Base-by-base conservation (phyloP, 2,329 filamentous ascomycete species). In the Aspergillus sp. region DNA sequence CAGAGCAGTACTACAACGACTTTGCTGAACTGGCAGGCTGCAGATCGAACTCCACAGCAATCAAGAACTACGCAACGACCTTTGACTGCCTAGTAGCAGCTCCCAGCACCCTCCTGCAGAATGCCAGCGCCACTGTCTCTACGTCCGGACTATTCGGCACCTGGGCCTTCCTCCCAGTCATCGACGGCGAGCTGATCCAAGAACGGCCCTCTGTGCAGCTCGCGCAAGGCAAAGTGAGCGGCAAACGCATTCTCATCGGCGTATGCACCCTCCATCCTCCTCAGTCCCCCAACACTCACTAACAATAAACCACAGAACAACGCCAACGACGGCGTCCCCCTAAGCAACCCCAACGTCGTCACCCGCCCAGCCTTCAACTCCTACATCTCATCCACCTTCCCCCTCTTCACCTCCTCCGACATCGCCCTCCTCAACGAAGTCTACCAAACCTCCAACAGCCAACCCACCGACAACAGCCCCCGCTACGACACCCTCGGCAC, bases 281-380 rank as follows among this genome's bases (percentile, higher is more conserved):
- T 2, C 6, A n/a, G 19, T 8, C 11, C 2, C 19, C 8, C 17
- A 10, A 15, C 8, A 1, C 17, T 21, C 47, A 27, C 39, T 59
- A 15, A 27, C 25, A 32, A 32, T 17, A 4, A 15, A n/a, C 15
- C 44, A 25, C 47, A 65, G 65, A 81, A 82, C 67, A 84, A 82
- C 59, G 81, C 81, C 3, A 79, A 85, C 64, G 83, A 86, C 73
- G 82, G 79, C 3, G 67, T 73, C 8, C 60, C 63, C 1, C 84
- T 84, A 62, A 77, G 77, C 3, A 78, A 78, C 0, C 75, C 77
- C 38, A 76, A 77, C 44, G 80, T 84, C 42, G 72, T 68, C 3
- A 81, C 77, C 0, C 72, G 77, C 19, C 65, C 68, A 0, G 73
- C 75, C 30, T 74, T 86, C 15, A 58, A 72, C 0, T 57, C 65